Conservation (phyloP, 2,329 filamentous ascomycete genomes). For the Colletotrichum magnum region DNA sequence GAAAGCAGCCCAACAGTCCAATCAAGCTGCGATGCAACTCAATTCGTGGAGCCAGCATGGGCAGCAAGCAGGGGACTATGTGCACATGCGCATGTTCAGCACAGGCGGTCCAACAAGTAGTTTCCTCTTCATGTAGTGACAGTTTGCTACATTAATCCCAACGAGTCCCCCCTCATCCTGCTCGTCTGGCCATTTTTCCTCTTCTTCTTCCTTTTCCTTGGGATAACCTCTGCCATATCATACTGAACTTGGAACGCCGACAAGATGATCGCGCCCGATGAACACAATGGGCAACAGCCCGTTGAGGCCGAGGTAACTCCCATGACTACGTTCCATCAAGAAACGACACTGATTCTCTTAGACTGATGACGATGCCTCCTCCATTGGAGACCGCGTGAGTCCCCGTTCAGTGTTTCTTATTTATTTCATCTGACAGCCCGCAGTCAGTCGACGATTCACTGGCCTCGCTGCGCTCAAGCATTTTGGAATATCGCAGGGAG, state of each 20-base stretch:
- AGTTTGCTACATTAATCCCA: not conserved
- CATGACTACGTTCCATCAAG: fast-evolving
- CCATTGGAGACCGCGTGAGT: not conserved
- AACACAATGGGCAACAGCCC: not conserved
- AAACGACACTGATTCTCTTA: not conserved
- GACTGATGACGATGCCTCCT: not conserved
- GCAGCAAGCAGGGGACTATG: not conserved
- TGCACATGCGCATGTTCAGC: not conserved
- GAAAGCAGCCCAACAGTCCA: not conserved
- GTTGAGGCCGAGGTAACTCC: not conserved
- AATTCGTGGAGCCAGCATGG: slow-evolving; percentile 4
- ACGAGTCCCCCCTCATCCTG: not conserved
- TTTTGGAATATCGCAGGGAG: slow-evolving; percentile 17
- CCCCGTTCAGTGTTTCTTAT: too few relatives aligned
- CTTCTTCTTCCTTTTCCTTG: not conserved
- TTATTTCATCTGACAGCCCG: not conserved
- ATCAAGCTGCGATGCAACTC: not conserved
- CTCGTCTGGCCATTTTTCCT: not conserved
- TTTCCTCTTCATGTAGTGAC: slow-evolving; percentile 2
- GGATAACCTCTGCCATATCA: not conserved
- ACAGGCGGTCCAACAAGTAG: not conserved
- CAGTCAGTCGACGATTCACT: not conserved
- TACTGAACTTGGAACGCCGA: not conserved
- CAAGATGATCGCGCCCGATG: slow-evolving; percentile 4
- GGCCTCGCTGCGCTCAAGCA: slow-evolving; percentile 10